Conservation (phyloP, 805 yeast species). For the Candida dajiaensis region DNA sequence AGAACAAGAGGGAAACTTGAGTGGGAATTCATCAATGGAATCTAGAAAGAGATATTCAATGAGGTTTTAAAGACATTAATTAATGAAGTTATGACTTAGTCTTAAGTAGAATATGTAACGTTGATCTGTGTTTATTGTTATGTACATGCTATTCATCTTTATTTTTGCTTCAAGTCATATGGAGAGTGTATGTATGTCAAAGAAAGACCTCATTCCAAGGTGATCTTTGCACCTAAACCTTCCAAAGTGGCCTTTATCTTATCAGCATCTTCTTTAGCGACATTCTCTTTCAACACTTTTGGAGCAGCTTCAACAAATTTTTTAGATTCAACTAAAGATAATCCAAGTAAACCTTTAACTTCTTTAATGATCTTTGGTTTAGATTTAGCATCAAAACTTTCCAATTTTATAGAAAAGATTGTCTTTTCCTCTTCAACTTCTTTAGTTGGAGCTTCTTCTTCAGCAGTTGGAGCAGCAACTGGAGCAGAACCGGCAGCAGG, state of each 20-base stretch:
- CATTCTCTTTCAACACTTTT: conserved; percentile 89
- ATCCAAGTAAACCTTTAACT: conserved; percentile 84
- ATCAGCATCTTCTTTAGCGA: conserved; percentile 96
- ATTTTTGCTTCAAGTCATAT: no score
- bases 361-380: conserved; percentile 98
- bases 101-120: not conserved
- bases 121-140: conserved; percentile 1
- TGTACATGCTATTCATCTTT: conserved; percentile 1
- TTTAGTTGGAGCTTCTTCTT: conserved; percentile 66
- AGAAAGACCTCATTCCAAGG: conserved; percentile 58
- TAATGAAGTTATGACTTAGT: not conserved
- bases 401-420: conserved; percentile 86
- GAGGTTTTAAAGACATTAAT: conserved; percentile 14
- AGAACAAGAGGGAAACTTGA: not conserved
- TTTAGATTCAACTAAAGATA: conserved; percentile 94
- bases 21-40: not conserved
- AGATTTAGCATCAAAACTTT: conserved; percentile 87
- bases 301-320: conserved; percentile 98
- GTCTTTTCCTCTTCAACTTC: conserved; percentile 88
- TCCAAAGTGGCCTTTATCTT: conserved; percentile 90
- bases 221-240: conserved; percentile 90
- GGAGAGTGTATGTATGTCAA: no score
- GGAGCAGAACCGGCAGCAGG: conserved; percentile 64
- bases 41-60: conserved; percentile 19
- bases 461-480: conserved; percentile 60